Evolutionary conservation across 768 basidiomycete species (phyloP), one percentile per base, ranked within the genome.

Genomic region (Sistotremastrum suecicum): DNA sequence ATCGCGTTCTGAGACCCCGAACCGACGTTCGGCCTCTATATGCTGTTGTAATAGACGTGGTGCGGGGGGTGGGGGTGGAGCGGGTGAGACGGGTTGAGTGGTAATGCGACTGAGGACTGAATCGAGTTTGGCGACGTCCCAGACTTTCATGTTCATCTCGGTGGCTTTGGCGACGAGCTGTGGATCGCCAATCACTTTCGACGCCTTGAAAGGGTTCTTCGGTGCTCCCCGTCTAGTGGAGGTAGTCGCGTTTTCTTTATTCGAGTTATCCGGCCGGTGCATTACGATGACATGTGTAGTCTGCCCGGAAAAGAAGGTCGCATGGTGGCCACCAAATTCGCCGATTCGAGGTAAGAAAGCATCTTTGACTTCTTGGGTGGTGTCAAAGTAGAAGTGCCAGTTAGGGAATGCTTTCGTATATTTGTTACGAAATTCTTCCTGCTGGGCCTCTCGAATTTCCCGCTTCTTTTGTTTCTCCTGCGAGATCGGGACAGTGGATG

Each of bases 1-100:
- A 63, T 99, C 95, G 40, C 94, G 85, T 66, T 99, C 95, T 1
- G 79, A 83, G 3, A 71, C 71, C 40, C 95, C 95, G 51, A 88
- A 78, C 37, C 86, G 61, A 50, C 79, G 80, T 59, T 98, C 95
- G 12, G 83, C 80, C 54, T 87, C 78, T 20, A 20, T 20, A 20
- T 20, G 20, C 28, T 47, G 37, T 12, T 38, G 45, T 38, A 88
- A 66, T 11, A 85, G 69, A 34, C 69, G 74, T 32, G 61, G 46
- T 40, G 55, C 56, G 38, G 61, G 55, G 47, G 54, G 52, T 42
- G 60, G 58, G 53, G 62, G 50, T 34, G 64, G 56, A 12, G 53
- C 54, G 37, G 56, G 59, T 2, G 53, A 50, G 43, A 54, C 57
- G 34, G 54, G 60, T 52, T 60, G 58, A 40, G 50, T 45, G 29